These are phyloP conservation scores for Cutaneotrichosporon arboriforme DNA, from an alignment of 1,284 basidiomycete species.

Conservation along the genomic window DNA sequence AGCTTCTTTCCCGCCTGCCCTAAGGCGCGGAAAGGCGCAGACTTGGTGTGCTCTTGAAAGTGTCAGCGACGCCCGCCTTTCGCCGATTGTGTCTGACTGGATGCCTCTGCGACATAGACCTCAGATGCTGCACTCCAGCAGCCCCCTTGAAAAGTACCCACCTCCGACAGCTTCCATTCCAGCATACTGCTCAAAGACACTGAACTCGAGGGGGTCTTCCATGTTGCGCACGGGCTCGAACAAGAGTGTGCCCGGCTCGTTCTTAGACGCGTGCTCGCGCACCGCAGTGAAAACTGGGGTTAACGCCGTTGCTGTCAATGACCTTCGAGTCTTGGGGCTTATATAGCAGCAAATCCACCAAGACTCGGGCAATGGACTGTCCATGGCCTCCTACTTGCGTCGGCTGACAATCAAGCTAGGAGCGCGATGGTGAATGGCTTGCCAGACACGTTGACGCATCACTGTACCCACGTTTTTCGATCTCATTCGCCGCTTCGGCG, in stretches of 20 bases:
- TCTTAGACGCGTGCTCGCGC: slow-evolving; percentile 4
- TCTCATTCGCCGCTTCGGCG: not conserved
- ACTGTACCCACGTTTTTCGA: not conserved
- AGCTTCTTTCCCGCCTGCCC: slow-evolving; percentile 3
- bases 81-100: not conserved
- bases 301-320: no score
- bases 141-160: no score
- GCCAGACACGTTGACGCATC: no score
- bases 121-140: no score
- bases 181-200: slow-evolving; percentile 15
- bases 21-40: slow-evolving; percentile 2
- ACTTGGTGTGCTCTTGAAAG: slow-evolving; percentile 10
- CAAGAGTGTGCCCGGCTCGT: slow-evolving; percentile 10
- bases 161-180: slow-evolving; percentile 6
- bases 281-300: not conserved
- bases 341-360: no score
- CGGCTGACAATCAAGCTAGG: no score
- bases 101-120: no score
- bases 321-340: no score
- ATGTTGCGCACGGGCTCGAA: slow-evolving; percentile 8
- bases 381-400: no score
- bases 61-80: not conserved
- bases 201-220: slow-evolving; percentile 12
- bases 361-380: no score
- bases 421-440: no score